Base-by-base conservation (phyloP, 1,284 basidiomycete species). In the Pseudomicrostroma phylloplanum region DNA sequence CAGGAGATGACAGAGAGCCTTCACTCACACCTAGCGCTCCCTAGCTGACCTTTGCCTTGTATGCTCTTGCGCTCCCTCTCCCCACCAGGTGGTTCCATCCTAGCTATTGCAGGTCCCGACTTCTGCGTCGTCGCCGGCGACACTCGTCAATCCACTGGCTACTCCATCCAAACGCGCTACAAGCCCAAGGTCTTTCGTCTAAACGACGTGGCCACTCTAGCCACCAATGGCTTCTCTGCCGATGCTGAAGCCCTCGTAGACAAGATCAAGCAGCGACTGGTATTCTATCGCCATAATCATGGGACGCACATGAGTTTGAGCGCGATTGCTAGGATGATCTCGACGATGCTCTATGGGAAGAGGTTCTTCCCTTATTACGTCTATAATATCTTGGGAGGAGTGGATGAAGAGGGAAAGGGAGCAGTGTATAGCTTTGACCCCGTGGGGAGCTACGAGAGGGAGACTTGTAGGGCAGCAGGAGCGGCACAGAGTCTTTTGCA, bases 331-430 rank as follows among this genome's bases (percentile, higher is more conserved):
- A 65, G 77, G 25, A 74, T 79, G 73, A 64, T 78, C 48, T 75
- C 69, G 19, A 78, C 74, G 23, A 77, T 78, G 40, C 67, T 79
- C 15, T 79, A 79, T 63, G 66, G 71, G 46, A 79, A 79, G 68
- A 70, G 77, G 30, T 77, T 78, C 67, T 79, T 79, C 70, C 77
- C 77, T 40, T 79, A 78, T 66, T 79, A 79, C 67, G 76, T 78
- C 23, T 77, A 77, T 68, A 79, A 79, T 60, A 77, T 79, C 42
- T 66, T 79, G n/a, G 77, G 77, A 6, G 77, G 77, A 9, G 62
- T 79, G 12, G 77, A 79, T 51, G 77, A 79, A 55, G 65, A 79
- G 36, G 77, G 77, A 1, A 74, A 73, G 21, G 77, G 77, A 17
- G 77, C 76, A 17, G 77, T 79, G 13, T 79, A 76, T 66, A 69